Percentiles rank a stretch among this genome's conserved stretches.
Evolutionary conservation across 2,329 filamentous ascomycete species (phyloP).

Genomic region (Alternaria triticina): DNA sequence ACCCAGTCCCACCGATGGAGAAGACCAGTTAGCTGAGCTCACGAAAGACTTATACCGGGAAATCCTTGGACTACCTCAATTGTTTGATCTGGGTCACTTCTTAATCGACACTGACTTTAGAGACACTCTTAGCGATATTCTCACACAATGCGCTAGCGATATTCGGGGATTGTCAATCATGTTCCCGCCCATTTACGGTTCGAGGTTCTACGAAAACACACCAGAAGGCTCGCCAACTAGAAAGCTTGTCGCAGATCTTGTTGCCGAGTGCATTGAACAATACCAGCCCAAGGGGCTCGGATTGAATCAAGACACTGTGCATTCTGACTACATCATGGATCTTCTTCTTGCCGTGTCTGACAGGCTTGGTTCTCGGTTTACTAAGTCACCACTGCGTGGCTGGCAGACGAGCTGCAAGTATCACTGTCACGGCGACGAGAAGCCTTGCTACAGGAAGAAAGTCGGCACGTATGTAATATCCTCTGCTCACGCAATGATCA

Average conservation of each 20-base stretch:
- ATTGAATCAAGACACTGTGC: not conserved
- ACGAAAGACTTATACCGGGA: not conserved
- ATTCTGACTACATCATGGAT: not conserved
- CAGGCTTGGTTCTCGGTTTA: not conserved
- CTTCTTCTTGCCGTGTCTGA: not conserved
- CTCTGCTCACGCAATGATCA: rapidly evolving
- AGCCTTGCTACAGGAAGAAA: not conserved
- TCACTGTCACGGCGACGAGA: not conserved
- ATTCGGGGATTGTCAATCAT: too few species aligned
- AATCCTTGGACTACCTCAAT: not conserved
- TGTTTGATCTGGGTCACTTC: not conserved
- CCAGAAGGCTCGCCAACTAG: not conserved
- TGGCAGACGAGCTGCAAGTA: not conserved
- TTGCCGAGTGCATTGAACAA: not conserved
- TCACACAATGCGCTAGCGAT: too few species aligned
- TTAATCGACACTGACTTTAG: not conserved
- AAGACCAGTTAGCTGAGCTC: too few species aligned
- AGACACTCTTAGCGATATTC: not conserved
- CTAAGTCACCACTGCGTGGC: not conserved
- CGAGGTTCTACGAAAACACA: not conserved
- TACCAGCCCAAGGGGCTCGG: not conserved
- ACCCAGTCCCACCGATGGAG: not conserved
- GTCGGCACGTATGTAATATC: not conserved
- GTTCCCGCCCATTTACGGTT: not conserved
- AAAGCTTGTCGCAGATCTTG: not conserved